These are phyloP conservation scores for Vicia sativa DNA, from an alignment of 306 rosid species.

Conservation along the genomic window DNA sequence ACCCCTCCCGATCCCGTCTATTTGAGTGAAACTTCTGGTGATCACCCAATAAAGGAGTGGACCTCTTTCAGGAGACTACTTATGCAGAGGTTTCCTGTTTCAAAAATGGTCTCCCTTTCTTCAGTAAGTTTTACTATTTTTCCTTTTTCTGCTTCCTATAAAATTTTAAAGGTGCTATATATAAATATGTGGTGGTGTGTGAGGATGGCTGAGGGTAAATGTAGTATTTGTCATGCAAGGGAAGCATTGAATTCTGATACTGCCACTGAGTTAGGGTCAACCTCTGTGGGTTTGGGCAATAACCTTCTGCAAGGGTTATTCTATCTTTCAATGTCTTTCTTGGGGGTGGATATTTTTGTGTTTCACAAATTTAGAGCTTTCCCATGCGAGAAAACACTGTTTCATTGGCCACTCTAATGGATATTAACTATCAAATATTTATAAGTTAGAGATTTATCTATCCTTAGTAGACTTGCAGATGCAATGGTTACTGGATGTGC, in stretches of 20 bases:
- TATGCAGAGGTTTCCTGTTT: slow-evolving; percentile 82
- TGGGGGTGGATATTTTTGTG: slow-evolving; percentile 22
- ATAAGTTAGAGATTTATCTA: slow-evolving; percentile 15
- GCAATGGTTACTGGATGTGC: not conserved
- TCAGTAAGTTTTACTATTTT: slow-evolving; percentile 57
- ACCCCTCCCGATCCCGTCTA: slow-evolving; percentile 35
- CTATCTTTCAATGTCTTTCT: slow-evolving; percentile 18
- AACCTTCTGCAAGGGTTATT: slow-evolving; percentile 27
- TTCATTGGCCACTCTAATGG: slow-evolving; percentile 1
- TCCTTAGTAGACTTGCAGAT: slow-evolving; percentile 16
- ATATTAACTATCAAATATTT: not conserved
- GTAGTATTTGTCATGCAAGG: slow-evolving; percentile 25
- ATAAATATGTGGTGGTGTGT: slow-evolving; percentile 27
- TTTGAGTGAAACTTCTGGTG: slow-evolving; percentile 42
- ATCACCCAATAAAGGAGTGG: slow-evolving; percentile 71
- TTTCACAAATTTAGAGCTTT: slow-evolving; percentile 2
- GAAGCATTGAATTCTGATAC: slow-evolving; percentile 29
- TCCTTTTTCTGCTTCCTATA: slow-evolving; percentile 12
- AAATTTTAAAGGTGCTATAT: slow-evolving; percentile 25
- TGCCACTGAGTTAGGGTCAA: slow-evolving; percentile 18
- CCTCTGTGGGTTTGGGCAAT: slow-evolving; percentile 18
- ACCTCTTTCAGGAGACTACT: slow-evolving; percentile 73
- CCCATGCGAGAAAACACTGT: slow-evolving; percentile 6
- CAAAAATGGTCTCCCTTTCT: slow-evolving; percentile 75
- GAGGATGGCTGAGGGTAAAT: slow-evolving; percentile 20